These are phyloP conservation scores for Raphanus hybrid DNA, from an alignment of 441 rosid species.

Conservation along the genomic window DNA sequence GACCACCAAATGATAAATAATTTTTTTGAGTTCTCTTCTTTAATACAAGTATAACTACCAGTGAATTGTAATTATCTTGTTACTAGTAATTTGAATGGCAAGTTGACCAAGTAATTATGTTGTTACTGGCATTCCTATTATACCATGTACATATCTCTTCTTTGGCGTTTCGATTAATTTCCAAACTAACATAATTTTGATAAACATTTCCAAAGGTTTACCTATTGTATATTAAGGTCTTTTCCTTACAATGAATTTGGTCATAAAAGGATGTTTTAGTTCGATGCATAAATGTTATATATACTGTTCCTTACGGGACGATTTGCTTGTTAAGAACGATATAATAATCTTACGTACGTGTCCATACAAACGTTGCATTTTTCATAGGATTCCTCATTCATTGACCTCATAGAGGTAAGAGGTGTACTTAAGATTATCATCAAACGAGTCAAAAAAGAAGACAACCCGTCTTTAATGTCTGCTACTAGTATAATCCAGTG, in stretches of 20 bases:
- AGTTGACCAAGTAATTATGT: conserved; percentile 2
- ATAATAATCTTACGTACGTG: conserved; percentile 5
- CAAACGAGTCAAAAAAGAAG: conserved; percentile 62
- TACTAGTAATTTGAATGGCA: neutral
- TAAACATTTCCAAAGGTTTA: neutral
- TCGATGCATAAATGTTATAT: neutral
- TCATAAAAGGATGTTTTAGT: neutral
- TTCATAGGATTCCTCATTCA: conserved; percentile 33
- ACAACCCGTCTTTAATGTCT: conserved; percentile 67
- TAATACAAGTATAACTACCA: neutral
- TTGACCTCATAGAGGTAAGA: conserved; percentile 22
- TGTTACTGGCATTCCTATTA: neutral
- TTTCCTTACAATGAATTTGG: neutral
- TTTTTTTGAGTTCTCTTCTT: neutral
- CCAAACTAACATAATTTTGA: neutral
- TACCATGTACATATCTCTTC: neutral
- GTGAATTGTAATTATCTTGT: neutral
- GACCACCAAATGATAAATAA: neutral
- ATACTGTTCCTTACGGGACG: neutral
- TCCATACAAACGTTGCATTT: conserved; percentile 19
- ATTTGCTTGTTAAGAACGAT: neutral
- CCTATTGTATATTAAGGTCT: neutral
- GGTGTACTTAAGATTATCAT: conserved; percentile 42
- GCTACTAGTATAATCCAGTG: conserved; percentile 74
- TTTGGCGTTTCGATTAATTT: neutral